Conservation (phyloP, 179 eudicot genomes). For the Nepenthes alata region DNA sequence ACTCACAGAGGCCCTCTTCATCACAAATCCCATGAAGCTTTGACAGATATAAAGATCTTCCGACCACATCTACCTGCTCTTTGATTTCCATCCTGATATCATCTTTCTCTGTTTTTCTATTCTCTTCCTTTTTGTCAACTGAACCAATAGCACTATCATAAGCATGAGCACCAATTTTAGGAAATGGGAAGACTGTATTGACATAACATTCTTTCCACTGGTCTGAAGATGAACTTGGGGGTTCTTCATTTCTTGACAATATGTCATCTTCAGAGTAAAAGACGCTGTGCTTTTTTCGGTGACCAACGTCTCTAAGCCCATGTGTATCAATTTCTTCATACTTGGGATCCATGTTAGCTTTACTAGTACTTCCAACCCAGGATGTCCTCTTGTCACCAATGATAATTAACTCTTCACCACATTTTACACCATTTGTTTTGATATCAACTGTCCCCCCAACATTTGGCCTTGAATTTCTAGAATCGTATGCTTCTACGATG, state of each 20-base stretch:
- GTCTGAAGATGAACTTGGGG: conserved; percentile 28
- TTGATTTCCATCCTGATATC: conserved; percentile 53
- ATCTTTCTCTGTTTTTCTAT: conserved; percentile 28
- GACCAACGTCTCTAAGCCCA: conserved; percentile 32
- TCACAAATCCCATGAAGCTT: conserved; percentile 48
- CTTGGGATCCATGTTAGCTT: conserved; percentile 20
- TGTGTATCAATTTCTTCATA: conserved; percentile 21
- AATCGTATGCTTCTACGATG: conserved; percentile 22
- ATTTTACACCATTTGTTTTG: conserved; percentile 19
- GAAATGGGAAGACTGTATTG: conserved; percentile 68
- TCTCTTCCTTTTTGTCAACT: conserved; percentile 37
- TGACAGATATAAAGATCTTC: conserved; percentile 63
- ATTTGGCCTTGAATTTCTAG: conserved; percentile 21
- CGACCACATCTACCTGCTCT: conserved; percentile 86
- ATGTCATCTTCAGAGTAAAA: conserved; percentile 23
- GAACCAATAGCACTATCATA: conserved; percentile 25
- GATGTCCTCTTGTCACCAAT: conserved; percentile 33
- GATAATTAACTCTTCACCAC: conserved; percentile 29
- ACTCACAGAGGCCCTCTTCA: conserved; percentile 34
- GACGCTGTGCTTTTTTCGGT: conserved; percentile 16
- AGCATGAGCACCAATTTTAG: conserved; percentile 38
- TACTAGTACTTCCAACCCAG: conserved; percentile 35
- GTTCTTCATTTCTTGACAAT: conserved; percentile 36
- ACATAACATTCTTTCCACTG: conserved; percentile 58
- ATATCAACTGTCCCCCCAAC: conserved; percentile 22